Evolutionary conservation across 1,284 basidiomycete genomes (phyloP).

Genomic region (Heterobasidion irregulare): DNA sequence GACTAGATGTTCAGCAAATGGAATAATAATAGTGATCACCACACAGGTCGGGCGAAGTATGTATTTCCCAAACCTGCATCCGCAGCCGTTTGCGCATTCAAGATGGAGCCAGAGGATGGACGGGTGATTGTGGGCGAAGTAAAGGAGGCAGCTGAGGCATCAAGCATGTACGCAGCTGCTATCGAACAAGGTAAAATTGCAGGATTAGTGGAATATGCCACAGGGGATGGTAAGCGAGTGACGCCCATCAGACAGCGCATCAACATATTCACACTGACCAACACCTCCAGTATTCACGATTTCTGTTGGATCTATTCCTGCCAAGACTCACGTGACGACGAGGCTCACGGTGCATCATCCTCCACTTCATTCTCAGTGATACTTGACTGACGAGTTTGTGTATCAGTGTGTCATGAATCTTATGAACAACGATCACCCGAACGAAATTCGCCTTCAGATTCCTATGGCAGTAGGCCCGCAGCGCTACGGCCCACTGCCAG

Average conservation of each 20-base stretch:
- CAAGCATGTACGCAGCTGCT: slow-evolving; percentile 32
- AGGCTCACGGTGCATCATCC: slow-evolving; percentile 30
- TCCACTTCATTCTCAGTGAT: too few relatives aligned
- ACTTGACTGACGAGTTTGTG: slow-evolving; percentile 6
- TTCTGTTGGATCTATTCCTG: slow-evolving; percentile 43
- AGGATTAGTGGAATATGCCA: slow-evolving; percentile 39
- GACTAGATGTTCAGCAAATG: too few relatives aligned
- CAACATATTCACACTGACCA: neutral
- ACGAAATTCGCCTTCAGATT: slow-evolving; percentile 42
- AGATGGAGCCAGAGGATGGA: slow-evolving; percentile 28
- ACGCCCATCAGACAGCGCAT: neutral
- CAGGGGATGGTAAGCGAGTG: slow-evolving; percentile 39
- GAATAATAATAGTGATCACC: too few relatives aligned
- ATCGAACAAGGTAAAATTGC: slow-evolving; percentile 30
- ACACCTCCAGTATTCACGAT: slow-evolving; percentile 42
- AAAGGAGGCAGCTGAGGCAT: slow-evolving; percentile 40
- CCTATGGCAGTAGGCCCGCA: slow-evolving; percentile 35
- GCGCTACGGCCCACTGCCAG: slow-evolving; percentile 39
- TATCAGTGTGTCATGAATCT: slow-evolving; percentile 31
- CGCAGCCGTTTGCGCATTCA: slow-evolving; percentile 42
- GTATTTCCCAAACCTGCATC: slow-evolving; percentile 51
- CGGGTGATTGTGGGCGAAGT: slow-evolving; percentile 35
- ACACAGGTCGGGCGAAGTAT: slow-evolving; percentile 32
- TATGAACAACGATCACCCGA: slow-evolving; percentile 33
- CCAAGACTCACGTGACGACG: slow-evolving; percentile 27